Evolutionary conservation across 805 yeast genomes (phyloP), one percentile per base, ranked within the genome.

Genomic region (Scheffersomyces ergatensis): DNA sequence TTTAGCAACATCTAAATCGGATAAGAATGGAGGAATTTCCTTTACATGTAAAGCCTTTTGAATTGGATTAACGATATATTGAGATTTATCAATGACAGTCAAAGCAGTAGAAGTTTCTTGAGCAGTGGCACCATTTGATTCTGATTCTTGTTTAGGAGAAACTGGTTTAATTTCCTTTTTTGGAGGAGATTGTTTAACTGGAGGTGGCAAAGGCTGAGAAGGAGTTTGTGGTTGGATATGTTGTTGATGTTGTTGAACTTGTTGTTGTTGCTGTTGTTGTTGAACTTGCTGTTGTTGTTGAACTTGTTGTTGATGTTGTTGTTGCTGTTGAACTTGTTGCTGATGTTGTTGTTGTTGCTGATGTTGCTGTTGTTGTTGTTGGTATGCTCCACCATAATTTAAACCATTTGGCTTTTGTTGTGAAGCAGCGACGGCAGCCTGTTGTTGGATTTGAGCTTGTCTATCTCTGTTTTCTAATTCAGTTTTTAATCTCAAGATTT

Each of bases 381-480:
- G 51, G 36, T 43, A 42, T n/a, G n/a, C n/a, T n/a, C n/a, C n/a
- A n/a, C n/a, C n/a, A n/a, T n/a, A n/a, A n/a, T n/a, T n/a, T n/a
- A n/a, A n/a, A n/a, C n/a, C n/a, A 32, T 48, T 48, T 23, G 49
- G 39, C 20, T 38, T 46, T 25, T 49, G 60, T 33, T 43, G 59
- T 25, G 56, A 25, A n/a, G 35, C 39, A 16, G 14, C 34, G 5
- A 14, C 30, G 5, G 49, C 58, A 7, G 40, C 53, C 31, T 34
- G 49, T 31, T 34, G 50, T 40, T 61, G 70, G 42, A 67, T 74
- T 45, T 70, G 75, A 40, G 65, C 77, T 41, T 68, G 78, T 60
- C 92, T 76, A 58, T 87, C 95, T 53, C 90, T 74, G 56, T 76
- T 79, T 54, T 89, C 96, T 50, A 92, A 74, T 60, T 89, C 96